Evolutionary conservation across 23 red algal species (phyloP).

Genomic region (Pyropia yezoensis): DNA sequence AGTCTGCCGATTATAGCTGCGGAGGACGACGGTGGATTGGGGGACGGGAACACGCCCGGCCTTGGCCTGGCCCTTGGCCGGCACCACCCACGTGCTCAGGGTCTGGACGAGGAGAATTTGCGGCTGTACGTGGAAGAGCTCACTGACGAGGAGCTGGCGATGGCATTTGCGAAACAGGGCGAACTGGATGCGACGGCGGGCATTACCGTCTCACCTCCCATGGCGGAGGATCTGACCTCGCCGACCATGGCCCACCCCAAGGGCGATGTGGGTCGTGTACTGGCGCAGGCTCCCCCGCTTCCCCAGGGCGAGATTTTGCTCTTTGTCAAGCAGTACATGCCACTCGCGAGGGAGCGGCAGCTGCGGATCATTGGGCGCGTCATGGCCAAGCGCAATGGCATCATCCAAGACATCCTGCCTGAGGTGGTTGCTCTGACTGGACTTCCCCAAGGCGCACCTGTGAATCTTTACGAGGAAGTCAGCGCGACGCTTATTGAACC

Average conservation of each 20-base stretch:
- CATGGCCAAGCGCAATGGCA: slow-evolving; percentile 21
- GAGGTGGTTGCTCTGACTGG: slow-evolving; percentile 25
- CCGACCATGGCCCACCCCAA: neutral
- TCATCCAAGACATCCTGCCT: slow-evolving; percentile 24
- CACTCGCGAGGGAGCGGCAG: slow-evolving; percentile 19
- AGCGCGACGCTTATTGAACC: neutral
- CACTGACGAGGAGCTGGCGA: neutral
- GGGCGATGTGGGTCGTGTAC: slow-evolving; percentile 9
- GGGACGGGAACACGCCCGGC: slow-evolving; percentile 18
- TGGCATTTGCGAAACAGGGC: neutral
- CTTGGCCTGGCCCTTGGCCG: slow-evolving; percentile 15
- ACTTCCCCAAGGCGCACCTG: slow-evolving; percentile 12
- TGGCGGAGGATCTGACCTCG: neutral
- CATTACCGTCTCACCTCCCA: slow-evolving; percentile 1
- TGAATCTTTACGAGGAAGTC: slow-evolving; percentile 41
- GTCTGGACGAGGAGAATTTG: slow-evolving; percentile 34
- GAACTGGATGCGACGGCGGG: slow-evolving; percentile 21
- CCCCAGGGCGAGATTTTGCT: slow-evolving; percentile 49
- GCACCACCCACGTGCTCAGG: slow-evolving; percentile 28
- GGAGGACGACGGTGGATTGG: slow-evolving; percentile 4
- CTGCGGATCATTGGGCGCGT: slow-evolving; percentile 48
- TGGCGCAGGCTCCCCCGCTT: slow-evolving; percentile 17
- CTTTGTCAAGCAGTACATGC: slow-evolving; percentile 60
- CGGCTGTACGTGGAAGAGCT: slow-evolving; percentile 52
- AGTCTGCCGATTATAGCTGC: slow-evolving; percentile 42